phyloP scores from a whole-genome alignment of 108 stramenopile genomes.

The Poteriospumella lacustris region DNA sequence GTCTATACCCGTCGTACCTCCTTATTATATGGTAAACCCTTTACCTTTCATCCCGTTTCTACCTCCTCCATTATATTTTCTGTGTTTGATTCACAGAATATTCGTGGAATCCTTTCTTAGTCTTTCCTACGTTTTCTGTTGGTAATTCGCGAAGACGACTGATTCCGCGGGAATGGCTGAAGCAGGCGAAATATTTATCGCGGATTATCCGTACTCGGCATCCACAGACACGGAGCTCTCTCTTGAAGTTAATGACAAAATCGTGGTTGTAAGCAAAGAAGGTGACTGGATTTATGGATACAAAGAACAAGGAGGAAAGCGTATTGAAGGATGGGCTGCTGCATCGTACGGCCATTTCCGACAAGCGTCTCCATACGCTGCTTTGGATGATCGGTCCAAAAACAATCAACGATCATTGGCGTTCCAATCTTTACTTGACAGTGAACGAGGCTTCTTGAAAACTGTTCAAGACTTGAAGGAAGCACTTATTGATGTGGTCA shows the following conservation, averaged over 20 bases:
- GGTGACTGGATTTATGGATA: constrained; percentile 7
- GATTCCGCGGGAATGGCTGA: too few species aligned
- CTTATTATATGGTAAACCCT: too few species aligned
- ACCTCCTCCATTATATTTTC: too few species aligned
- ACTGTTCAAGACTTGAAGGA: neutral
- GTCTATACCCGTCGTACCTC: too few species aligned
- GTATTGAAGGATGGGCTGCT: constrained; percentile 12
- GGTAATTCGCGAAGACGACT: too few species aligned
- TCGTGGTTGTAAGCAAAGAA: neutral
- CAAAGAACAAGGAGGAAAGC: neutral
- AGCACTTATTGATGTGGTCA: neutral
- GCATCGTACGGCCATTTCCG: neutral
- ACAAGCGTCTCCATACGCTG: neutral
- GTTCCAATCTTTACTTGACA: neutral
- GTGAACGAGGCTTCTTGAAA: neutral
- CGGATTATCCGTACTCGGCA: neutral
- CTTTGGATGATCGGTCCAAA: neutral
- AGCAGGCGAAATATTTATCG: neutral
- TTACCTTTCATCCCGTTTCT: too few species aligned
- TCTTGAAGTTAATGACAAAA: neutral
- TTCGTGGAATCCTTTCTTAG: too few species aligned
- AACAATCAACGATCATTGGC: neutral
- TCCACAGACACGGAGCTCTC: neutral
- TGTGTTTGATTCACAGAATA: too few species aligned
- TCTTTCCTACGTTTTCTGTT: too few species aligned